phyloP scores from a whole-genome alignment of 257 asterid genomes.

The Forsythia viridissima region DNA sequence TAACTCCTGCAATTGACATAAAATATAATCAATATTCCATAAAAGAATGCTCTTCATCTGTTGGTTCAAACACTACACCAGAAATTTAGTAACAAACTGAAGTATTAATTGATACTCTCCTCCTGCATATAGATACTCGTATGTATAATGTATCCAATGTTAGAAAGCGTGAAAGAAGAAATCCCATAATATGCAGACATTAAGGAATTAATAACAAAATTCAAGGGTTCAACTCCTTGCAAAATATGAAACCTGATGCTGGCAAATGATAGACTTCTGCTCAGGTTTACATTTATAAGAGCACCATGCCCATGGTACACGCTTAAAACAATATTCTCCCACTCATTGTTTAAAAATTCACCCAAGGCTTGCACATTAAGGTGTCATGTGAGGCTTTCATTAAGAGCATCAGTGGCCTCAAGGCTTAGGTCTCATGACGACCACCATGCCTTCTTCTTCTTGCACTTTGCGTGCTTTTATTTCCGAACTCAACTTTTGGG shows the following conservation, averaged over 20 bases:
- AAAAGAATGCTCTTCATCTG: neutral
- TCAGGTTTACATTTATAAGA: neutral
- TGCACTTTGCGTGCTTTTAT: neutral
- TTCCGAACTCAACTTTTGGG: neutral
- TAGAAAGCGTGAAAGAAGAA: neutral
- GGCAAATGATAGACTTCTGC: neutral
- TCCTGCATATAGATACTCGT: neutral
- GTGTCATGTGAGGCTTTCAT: neutral
- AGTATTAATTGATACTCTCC: neutral
- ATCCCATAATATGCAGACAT: neutral
- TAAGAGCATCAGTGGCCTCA: neutral
- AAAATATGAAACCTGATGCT: neutral
- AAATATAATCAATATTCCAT: neutral
- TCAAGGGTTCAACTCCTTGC: neutral
- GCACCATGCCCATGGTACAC: neutral
- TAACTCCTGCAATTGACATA: slow-evolving; percentile 55
- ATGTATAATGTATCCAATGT: neutral
- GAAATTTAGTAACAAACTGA: neutral
- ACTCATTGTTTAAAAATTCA: neutral
- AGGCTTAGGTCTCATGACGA: neutral
- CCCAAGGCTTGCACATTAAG: neutral
- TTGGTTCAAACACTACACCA: neutral
- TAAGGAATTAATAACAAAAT: neutral
- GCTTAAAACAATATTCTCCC: neutral
- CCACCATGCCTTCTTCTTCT: neutral